Evolutionary conservation across 192 early-diverging fungal species (phyloP).

Genomic region (Podila horticola): DNA sequence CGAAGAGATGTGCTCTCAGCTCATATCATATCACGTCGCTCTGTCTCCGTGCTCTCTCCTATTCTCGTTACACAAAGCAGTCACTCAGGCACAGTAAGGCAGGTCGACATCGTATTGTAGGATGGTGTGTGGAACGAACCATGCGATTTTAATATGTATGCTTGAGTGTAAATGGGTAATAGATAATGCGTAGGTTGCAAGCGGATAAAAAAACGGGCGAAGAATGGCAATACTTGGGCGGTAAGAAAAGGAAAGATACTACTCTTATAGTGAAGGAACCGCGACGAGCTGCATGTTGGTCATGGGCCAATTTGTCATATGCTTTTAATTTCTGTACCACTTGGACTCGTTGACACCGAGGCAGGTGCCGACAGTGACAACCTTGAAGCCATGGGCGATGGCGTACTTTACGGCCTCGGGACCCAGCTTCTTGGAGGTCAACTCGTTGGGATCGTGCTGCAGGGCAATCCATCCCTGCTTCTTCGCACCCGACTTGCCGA

Average conservation of each 20-base stretch:
- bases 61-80: background rate
- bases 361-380: constrained; percentile 60
- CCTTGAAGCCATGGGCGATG: constrained; percentile 49
- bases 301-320: background rate
- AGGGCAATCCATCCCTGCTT: constrained; percentile 46
- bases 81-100: background rate
- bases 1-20: constrained; percentile 1
- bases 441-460: constrained; percentile 51
- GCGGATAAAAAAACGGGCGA: no score
- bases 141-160: no score
- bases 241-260: no score
- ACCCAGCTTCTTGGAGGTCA: constrained; percentile 51
- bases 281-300: background rate
- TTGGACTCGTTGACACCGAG: constrained; percentile 28
- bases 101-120: no score
- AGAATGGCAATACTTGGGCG: no score
- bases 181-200: no score
- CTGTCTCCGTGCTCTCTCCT: background rate
- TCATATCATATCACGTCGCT: background rate
- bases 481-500: constrained; percentile 8
- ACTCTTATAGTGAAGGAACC: background rate
- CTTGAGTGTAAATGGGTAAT: no score
- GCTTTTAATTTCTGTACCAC: constrained; percentile 33
- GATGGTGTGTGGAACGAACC: no score
- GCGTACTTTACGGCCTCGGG: constrained; percentile 54